A percentile compares a stretch with the other conserved stretches of the same genome.
Evolutionary conservation across 768 basidiomycete genomes (phyloP).

Genomic region (Boletus tomentosulus): DNA sequence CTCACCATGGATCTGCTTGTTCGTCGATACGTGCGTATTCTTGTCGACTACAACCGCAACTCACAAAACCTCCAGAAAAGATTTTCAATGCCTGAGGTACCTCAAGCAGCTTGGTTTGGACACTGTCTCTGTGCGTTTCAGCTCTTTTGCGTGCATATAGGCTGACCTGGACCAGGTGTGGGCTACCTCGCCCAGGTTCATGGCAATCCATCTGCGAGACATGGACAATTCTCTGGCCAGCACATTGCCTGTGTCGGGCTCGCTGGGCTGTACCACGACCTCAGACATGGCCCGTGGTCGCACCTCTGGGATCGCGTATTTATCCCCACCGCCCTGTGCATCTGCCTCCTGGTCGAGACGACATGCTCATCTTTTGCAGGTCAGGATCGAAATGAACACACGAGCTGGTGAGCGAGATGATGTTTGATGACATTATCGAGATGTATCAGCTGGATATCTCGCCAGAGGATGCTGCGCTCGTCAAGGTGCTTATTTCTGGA

Average conservation of each 20-base stretch:
- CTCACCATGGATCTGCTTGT: conserved; percentile 36
- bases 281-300: conserved; percentile 83
- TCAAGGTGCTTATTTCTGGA: conserved; percentile 79
- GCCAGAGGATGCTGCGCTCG: conserved; percentile 48
- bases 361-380: conserved; percentile 27
- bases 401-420: conserved; percentile 77
- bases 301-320: conserved; percentile 79
- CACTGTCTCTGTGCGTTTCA: conserved; percentile 65
- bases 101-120: conserved; percentile 85
- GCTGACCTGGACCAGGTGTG: conserved; percentile 48
- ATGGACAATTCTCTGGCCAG: conserved; percentile 58
- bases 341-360: conserved; percentile 10
- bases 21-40: conserved; percentile 63
- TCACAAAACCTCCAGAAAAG: conserved; percentile 39
- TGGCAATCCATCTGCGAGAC: conserved; percentile 52
- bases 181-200: conserved; percentile 65
- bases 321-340: conserved; percentile 64
- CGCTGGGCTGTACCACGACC: conserved; percentile 80
- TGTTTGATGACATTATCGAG: conserved; percentile 67
- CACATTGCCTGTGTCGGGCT: conserved; percentile 76
- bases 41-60: neutral
- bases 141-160: neutral
- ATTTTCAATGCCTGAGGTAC: conserved; percentile 73
- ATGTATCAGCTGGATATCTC: conserved; percentile 51
- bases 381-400: conserved; percentile 59